phyloP scores from a whole-genome alignment of 352 stramenopile genomes.

The Salisapilia sapeloensis region DNA sequence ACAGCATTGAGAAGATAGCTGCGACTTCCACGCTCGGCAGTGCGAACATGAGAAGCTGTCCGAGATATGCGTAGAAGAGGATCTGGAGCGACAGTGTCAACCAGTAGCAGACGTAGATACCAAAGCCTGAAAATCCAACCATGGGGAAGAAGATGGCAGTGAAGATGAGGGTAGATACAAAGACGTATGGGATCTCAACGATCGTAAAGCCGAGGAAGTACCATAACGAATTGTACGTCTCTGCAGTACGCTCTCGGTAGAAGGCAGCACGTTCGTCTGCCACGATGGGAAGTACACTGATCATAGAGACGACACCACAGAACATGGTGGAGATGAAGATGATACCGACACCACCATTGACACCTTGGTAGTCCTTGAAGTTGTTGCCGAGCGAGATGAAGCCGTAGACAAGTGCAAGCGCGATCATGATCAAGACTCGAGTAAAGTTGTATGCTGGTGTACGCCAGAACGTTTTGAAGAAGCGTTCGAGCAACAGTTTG shows the following conservation, averaged over 20 bases:
- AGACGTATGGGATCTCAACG: slow-evolving; percentile 35
- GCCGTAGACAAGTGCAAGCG: background rate
- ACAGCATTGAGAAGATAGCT: slow-evolving; percentile 11
- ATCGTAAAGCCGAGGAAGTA: slow-evolving; percentile 46
- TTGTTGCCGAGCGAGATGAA: background rate
- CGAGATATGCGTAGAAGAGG: slow-evolving; percentile 17
- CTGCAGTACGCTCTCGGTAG: slow-evolving; percentile 63
- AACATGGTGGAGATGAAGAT: slow-evolving; percentile 80
- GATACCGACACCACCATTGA: slow-evolving; percentile 52
- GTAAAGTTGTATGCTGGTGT: background rate
- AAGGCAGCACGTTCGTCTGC: slow-evolving; percentile 78
- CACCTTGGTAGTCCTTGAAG: slow-evolving; percentile 18
- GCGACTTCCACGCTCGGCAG: slow-evolving; percentile 18
- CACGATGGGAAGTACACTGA: slow-evolving; percentile 59
- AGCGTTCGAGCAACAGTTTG: slow-evolving; percentile 23
- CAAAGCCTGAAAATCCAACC: slow-evolving; percentile 18
- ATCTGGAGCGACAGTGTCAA: slow-evolving; percentile 13
- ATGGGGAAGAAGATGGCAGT: slow-evolving; percentile 21
- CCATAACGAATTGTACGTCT: slow-evolving; percentile 60
- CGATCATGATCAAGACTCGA: background rate
- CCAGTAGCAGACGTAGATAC: slow-evolving; percentile 11
- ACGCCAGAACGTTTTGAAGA: slow-evolving; percentile 8
- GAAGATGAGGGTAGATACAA: slow-evolving; percentile 11
- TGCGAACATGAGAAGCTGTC: slow-evolving; percentile 13
- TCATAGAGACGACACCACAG: slow-evolving; percentile 59